Percentiles rank a stretch among this genome's conserved stretches.
Evolutionary conservation across 805 yeast genomes (phyloP).

Genomic region (Pichia membranifaciens): DNA sequence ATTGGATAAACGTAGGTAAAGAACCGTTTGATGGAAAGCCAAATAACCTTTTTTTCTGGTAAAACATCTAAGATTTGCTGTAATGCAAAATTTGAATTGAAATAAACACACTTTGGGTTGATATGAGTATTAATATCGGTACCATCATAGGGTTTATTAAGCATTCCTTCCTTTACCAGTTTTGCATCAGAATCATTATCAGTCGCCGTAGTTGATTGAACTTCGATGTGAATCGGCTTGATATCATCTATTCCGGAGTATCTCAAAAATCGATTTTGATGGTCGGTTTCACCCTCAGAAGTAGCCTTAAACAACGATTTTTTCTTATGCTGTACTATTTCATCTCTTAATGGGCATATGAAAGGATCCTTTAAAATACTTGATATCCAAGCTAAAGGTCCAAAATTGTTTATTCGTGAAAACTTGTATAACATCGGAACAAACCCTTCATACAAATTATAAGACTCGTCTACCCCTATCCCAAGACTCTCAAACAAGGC

Average conservation of each 20-base stretch:
- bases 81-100: conserved; percentile 20
- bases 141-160: neutral
- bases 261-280: conserved; percentile 30
- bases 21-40: conserved; percentile 41
- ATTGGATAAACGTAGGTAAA: conserved; percentile 43
- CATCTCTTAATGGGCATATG: conserved; percentile 32
- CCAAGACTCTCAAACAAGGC: conserved; percentile 5
- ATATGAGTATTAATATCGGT: neutral
- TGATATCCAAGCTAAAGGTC: conserved; percentile 48
- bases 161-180: too few species aligned
- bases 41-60: conserved; percentile 39
- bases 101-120: conserved; percentile 7
- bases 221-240: conserved; percentile 21
- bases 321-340: conserved; percentile 20
- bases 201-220: neutral
- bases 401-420: conserved; percentile 40
- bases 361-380: conserved; percentile 42
- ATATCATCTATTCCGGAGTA: conserved; percentile 36
- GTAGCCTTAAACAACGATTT: conserved; percentile 5
- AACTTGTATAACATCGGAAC: conserved; percentile 38
- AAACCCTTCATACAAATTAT: conserved; percentile 39
- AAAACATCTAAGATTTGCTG: conserved; percentile 32
- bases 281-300: conserved; percentile 18
- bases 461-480: conserved; percentile 29
- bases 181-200: neutral